A percentile compares a stretch with the other conserved stretches of the same genome.
Evolutionary conservation across 108 stramenopile species (phyloP).

Genomic region (Aurantiochytrium sp.): DNA sequence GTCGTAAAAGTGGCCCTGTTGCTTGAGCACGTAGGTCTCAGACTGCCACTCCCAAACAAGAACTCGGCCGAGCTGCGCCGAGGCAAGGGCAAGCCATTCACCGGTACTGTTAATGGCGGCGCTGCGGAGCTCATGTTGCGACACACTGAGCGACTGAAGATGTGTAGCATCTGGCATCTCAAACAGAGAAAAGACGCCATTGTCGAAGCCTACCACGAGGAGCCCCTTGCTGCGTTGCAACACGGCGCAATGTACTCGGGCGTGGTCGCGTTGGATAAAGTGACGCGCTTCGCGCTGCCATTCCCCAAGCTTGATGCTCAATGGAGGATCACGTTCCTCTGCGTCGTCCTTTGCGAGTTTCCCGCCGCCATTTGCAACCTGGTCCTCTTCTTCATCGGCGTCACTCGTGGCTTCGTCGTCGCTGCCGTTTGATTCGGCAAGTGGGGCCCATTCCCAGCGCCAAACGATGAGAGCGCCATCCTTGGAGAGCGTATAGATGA

Average conservation of each 20-base stretch:
- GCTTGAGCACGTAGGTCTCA: slow-evolving; percentile 96
- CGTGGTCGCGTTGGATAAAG: slow-evolving; percentile 69
- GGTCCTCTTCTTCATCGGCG: not conserved
- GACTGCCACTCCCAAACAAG: slow-evolving; percentile 98
- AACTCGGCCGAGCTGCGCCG: slow-evolving; percentile 80
- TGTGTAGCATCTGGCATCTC: slow-evolving; percentile 68
- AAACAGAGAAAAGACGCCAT: slow-evolving; percentile 89
- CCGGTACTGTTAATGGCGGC: slow-evolving; percentile 71
- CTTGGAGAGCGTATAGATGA: slow-evolving; percentile 30
- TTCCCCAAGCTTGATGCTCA: not conserved
- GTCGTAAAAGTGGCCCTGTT: slow-evolving; percentile 92
- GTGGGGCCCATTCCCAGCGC: not conserved
- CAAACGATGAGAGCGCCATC: slow-evolving; percentile 39
- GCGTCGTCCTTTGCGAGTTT: not conserved
- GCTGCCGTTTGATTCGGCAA: not conserved
- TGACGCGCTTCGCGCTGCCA: slow-evolving; percentile 45
- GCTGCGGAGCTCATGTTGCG: not conserved
- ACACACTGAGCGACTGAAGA: slow-evolving; percentile 8
- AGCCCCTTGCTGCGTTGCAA: slow-evolving; percentile 58
- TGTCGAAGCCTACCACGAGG: slow-evolving; percentile 78
- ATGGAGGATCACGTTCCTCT: not conserved
- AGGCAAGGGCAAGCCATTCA: slow-evolving; percentile 93
- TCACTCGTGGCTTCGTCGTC: not conserved
- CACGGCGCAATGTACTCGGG: slow-evolving; percentile 50
- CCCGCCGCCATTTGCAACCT: slow-evolving; percentile 19